These are phyloP conservation scores for Rhodamnia argentea DNA, from an alignment of 345 rosid genomes.

Conservation along the genomic window DNA sequence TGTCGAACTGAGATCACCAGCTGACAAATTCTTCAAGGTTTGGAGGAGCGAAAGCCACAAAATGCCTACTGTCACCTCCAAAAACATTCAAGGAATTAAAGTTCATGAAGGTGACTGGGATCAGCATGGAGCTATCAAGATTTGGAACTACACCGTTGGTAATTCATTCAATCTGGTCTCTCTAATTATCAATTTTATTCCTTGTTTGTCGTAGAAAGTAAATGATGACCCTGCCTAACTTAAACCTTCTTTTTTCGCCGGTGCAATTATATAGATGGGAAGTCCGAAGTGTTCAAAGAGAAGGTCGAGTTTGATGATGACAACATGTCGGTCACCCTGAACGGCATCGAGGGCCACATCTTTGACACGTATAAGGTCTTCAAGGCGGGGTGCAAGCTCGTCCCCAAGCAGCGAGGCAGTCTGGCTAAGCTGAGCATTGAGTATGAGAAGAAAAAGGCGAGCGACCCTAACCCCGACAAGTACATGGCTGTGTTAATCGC, in stretches of 20 bases:
- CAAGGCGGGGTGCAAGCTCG: not conserved
- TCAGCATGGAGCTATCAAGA: constrained; percentile 11
- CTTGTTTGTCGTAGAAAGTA: not conserved
- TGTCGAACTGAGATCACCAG: constrained; percentile 9
- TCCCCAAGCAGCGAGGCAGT: not conserved
- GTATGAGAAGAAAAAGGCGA: not conserved
- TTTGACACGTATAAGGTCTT: constrained; percentile 14
- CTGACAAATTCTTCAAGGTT: constrained; percentile 11
- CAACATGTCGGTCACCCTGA: constrained; percentile 2
- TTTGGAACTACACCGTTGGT: constrained; percentile 8
- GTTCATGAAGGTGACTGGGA: constrained; percentile 31
- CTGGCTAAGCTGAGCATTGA: not conserved
- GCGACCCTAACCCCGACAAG: not conserved
- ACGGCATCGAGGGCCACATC: constrained; percentile 19
- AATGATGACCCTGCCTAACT: not conserved
- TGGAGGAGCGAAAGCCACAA: constrained; percentile 1
- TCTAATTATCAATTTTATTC: not conserved
- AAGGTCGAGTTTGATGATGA: constrained; percentile 10
- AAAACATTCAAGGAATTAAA: constrained; percentile 3
- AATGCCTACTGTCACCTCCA: constrained; percentile 5
- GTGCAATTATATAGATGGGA: constrained; percentile 11
- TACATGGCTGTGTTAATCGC: constrained; percentile 1
- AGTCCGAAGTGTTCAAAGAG: constrained; percentile 11
- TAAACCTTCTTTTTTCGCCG: not conserved
- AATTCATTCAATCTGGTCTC: not conserved